Conservation (phyloP, 306 rosid genomes). For the Rosa lucieae region DNA sequence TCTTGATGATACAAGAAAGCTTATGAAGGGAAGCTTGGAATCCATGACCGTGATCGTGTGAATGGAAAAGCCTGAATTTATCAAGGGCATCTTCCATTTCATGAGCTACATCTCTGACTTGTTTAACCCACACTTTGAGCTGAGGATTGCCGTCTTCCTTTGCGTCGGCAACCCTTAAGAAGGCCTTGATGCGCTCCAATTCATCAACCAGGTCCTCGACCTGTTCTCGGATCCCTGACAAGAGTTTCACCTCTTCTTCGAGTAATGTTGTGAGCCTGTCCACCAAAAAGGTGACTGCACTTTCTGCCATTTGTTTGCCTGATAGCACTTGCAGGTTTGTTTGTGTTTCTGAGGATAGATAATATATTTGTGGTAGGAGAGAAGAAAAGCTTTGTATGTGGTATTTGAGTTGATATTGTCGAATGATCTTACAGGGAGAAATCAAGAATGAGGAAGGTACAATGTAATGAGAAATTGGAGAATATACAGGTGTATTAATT, state of each 20-base stretch:
- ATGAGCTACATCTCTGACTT: conserved; percentile 31
- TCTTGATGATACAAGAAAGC: conserved; percentile 16
- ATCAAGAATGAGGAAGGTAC: too few species aligned
- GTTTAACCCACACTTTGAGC: conserved; percentile 33
- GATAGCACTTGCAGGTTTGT: neutral
- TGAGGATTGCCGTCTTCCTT: conserved; percentile 21
- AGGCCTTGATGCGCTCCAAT: conserved; percentile 30
- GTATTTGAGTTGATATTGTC: neutral
- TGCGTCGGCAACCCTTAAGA: conserved; percentile 31
- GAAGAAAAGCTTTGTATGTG: neutral
- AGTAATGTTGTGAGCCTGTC: conserved; percentile 36
- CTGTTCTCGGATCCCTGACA: conserved; percentile 31
- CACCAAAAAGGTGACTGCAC: conserved; percentile 37
- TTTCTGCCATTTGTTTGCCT: conserved; percentile 47
- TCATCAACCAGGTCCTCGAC: conserved; percentile 20
- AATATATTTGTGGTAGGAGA: neutral
- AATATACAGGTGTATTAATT: too few species aligned
- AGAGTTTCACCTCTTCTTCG: conserved; percentile 40
- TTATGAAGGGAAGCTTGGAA: neutral
- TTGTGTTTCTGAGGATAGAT: neutral
- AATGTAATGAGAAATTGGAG: too few species aligned
- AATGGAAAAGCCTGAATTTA: conserved; percentile 16
- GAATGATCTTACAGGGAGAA: conserved; percentile 10
- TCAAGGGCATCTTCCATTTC: conserved; percentile 38
- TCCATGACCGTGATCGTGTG: neutral